Conservation (phyloP, 208 protist species). For the Paratrypanosoma confusum region DNA sequence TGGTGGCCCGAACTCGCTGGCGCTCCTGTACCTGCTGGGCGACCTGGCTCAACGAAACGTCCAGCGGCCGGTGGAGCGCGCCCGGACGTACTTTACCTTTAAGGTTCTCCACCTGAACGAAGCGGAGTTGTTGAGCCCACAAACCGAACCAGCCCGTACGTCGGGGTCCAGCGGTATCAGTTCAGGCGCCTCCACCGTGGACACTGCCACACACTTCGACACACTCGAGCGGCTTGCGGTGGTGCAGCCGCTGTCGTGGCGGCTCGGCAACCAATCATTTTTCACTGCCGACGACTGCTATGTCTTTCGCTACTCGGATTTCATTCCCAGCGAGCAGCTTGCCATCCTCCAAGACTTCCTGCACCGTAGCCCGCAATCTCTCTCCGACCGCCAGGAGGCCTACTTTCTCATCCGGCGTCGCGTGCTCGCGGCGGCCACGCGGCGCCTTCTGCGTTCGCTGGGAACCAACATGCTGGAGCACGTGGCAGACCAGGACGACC, state of each 20-base stretch:
- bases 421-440: constrained; percentile 21
- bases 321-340: constrained; percentile 21
- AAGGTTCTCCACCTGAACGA: constrained; percentile 41
- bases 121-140: neutral
- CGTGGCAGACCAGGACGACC: too few species aligned
- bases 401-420: constrained; percentile 33
- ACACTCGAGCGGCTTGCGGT: constrained; percentile 17
- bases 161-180: neutral
- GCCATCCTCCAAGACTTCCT: constrained; percentile 16
- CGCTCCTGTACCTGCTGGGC: constrained; percentile 53
- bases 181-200: constrained; percentile 7
- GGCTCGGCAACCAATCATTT: constrained; percentile 16
- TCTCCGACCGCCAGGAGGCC: constrained; percentile 44
- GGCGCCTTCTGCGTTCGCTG: constrained; percentile 12
- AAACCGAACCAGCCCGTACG: neutral
- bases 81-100: constrained; percentile 17
- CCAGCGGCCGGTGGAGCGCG: constrained; percentile 7
- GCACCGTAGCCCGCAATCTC: constrained; percentile 29
- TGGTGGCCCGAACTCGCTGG: constrained; percentile 53
- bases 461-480: too few species aligned
- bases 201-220: constrained; percentile 39
- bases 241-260: constrained; percentile 22
- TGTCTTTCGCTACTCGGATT: constrained; percentile 48
- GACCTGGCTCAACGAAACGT: constrained; percentile 26
- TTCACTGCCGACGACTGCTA: constrained; percentile 27